Percentiles rank a stretch among this genome's conserved stretches.
Evolutionary conservation across 768 basidiomycete species (phyloP).

Genomic region (Austroboletus festivus): DNA sequence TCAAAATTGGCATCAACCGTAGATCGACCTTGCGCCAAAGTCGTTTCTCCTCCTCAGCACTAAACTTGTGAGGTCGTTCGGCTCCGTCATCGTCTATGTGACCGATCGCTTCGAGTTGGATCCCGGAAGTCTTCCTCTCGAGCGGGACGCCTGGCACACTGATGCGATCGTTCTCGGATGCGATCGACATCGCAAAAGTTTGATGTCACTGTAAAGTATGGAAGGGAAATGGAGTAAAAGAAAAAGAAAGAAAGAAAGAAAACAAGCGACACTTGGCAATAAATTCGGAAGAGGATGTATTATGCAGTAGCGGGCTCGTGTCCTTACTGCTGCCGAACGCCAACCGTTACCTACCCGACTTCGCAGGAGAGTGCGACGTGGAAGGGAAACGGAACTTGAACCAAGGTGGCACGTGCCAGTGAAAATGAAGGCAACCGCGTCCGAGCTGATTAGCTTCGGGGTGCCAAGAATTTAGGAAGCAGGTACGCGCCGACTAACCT

Average conservation of each 20-base stretch:
- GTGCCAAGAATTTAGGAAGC: no score
- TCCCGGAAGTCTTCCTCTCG: background rate
- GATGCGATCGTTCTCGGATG: background rate
- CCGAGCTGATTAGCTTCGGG: no score
- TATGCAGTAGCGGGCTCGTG: no score
- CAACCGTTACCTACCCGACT: no score
- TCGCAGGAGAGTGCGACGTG: no score
- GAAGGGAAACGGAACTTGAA: no score
- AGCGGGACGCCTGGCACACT: background rate
- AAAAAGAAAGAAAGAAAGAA: background rate
- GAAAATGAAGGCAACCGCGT: no score
- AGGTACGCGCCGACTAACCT: no score
- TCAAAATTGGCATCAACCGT: slow-evolving; percentile 54
- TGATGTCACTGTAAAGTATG: background rate
- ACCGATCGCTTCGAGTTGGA: background rate
- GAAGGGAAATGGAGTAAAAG: background rate
- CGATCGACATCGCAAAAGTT: background rate
- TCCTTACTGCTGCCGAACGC: no score
- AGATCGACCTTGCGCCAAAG: slow-evolving; percentile 58
- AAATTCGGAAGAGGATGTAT: no score
- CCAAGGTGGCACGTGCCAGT: no score
- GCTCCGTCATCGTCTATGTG: background rate
- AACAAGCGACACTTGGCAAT: no score
- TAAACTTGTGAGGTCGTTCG: background rate
- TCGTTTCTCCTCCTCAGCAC: slow-evolving; percentile 44